These are phyloP conservation scores for Neurospora sp. DNA, from an alignment of 495 filamentous ascomycete species.

Conservation along the genomic window DNA sequence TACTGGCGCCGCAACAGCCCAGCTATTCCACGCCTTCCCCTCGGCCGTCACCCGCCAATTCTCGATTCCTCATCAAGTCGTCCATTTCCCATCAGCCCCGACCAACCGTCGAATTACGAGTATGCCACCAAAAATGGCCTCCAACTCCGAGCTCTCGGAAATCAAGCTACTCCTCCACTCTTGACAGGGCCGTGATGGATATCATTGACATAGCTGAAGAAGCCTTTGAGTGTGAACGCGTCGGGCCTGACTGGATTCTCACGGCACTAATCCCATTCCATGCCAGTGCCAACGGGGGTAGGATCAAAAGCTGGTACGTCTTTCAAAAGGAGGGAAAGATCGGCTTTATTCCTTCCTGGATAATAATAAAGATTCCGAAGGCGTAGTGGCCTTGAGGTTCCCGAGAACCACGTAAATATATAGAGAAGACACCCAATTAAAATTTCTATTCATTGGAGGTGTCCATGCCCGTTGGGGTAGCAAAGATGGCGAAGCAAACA, in stretches of 20 bases:
- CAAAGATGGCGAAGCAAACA: too few relatives aligned
- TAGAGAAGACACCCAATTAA: too few relatives aligned
- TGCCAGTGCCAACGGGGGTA: background rate
- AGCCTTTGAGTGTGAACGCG: accelerated
- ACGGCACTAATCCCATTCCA: background rate
- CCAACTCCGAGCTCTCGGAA: background rate
- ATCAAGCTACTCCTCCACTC: background rate
- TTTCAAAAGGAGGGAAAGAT: background rate
- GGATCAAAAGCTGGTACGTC: background rate
- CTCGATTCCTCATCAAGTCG: background rate
- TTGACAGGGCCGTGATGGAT: background rate
- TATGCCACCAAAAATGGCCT: background rate
- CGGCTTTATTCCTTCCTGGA: too few relatives aligned
- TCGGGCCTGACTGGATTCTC: background rate
- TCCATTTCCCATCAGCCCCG: too few relatives aligned
- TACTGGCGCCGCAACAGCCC: background rate
- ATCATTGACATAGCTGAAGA: background rate
- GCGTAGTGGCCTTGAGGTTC: background rate
- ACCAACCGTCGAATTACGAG: too few relatives aligned
- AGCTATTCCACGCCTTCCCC: background rate
- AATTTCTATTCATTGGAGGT: too few relatives aligned
- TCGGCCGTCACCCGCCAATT: background rate
- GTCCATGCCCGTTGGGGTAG: too few relatives aligned
- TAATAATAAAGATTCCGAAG: too few relatives aligned
- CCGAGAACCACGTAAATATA: background rate